These are phyloP conservation scores for Opeltia flavorubescens DNA, from an alignment of 495 filamentous ascomycete species.

Conservation along the genomic window DNA sequence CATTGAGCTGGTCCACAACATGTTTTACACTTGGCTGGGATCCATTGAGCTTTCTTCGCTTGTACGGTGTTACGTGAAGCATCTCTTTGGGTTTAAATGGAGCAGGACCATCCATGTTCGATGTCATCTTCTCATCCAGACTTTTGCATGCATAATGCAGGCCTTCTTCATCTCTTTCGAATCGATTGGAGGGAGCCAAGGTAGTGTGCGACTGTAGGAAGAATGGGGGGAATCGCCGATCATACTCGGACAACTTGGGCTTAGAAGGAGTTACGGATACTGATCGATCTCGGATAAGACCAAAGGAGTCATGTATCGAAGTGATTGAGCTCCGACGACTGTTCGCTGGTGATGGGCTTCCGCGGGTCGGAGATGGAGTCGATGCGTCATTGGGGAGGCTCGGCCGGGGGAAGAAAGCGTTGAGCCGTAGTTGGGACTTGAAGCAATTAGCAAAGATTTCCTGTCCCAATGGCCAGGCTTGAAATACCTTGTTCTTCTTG, in stretches of 20 bases:
- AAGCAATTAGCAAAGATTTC: constrained; percentile 9
- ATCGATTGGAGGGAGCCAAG: constrained; percentile 39
- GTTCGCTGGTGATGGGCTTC: constrained; percentile 13
- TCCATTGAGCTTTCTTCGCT: constrained; percentile 33
- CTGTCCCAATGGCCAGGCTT: constrained; percentile 4
- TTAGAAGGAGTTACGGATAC: constrained; percentile 14
- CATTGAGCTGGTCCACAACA: constrained; percentile 46
- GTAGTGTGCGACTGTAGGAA: constrained; percentile 53
- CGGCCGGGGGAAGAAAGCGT: constrained; percentile 47
- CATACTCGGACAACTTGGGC: constrained; percentile 43
- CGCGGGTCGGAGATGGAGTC: constrained; percentile 13
- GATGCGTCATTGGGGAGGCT: constrained; percentile 11
- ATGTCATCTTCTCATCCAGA: constrained; percentile 29
- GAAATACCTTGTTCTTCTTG: constrained; percentile 54
- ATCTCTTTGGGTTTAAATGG: constrained; percentile 40
- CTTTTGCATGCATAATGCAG: constrained; percentile 27
- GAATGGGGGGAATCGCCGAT: constrained; percentile 62
- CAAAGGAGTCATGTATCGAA: constrained; percentile 3
- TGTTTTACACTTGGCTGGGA: constrained; percentile 43
- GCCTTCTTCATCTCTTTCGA: constrained; percentile 42
- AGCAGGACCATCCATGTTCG: constrained; percentile 4
- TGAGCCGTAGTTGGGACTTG: constrained; percentile 46
- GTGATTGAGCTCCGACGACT: constrained; percentile 16
- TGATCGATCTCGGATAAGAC: constrained; percentile 7
- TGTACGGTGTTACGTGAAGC: constrained; percentile 41